Evolutionary conservation across 2,329 filamentous ascomycete genomes (phyloP).

Genomic region (Scorias spongiosa): DNA sequence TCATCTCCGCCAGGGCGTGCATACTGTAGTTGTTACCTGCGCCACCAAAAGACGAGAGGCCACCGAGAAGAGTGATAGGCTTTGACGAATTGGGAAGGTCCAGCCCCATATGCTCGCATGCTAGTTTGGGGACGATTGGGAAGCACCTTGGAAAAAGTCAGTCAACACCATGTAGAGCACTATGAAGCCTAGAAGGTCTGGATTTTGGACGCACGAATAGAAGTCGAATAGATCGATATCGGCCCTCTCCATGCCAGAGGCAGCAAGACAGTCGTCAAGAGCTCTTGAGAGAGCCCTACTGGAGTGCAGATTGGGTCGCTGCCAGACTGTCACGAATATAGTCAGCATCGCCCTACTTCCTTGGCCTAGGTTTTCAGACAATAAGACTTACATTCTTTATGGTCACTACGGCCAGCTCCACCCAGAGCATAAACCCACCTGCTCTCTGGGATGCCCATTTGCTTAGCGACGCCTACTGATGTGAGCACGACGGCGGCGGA

Average conservation of each 20-base stretch:
- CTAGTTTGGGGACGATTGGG: slow-evolving; percentile 53
- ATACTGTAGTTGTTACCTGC: slow-evolving; percentile 59
- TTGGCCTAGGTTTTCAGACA: not conserved
- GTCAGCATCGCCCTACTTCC: not conserved
- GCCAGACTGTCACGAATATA: slow-evolving; percentile 38
- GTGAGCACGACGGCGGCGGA: slow-evolving; percentile 47
- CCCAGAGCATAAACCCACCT: slow-evolving; percentile 51
- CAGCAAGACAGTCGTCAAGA: slow-evolving; percentile 37
- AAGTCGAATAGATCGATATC: slow-evolving; percentile 49
- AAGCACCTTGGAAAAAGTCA: slow-evolving; percentile 38
- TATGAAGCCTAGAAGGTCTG: not conserved
- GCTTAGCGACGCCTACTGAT: slow-evolving; percentile 37
- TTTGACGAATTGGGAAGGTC: slow-evolving; percentile 31
- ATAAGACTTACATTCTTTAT: slow-evolving; percentile 32
- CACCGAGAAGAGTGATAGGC: slow-evolving; percentile 47
- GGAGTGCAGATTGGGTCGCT: slow-evolving; percentile 41
- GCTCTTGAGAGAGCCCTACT: slow-evolving; percentile 44
- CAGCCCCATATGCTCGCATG: slow-evolving; percentile 43
- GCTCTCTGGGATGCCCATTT: slow-evolving; percentile 38
- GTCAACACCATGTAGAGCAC: not conserved
- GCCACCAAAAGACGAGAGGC: slow-evolving; percentile 53
- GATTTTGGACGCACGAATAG: slow-evolving; percentile 34
- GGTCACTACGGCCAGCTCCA: slow-evolving; percentile 47
- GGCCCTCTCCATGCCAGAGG: slow-evolving; percentile 31
- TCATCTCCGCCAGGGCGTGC: slow-evolving; percentile 45